Evolutionary conservation across 345 rosid genomes (phyloP), one percentile per base, ranked within the genome.

Genomic region (Boechera retrofracta): DNA sequence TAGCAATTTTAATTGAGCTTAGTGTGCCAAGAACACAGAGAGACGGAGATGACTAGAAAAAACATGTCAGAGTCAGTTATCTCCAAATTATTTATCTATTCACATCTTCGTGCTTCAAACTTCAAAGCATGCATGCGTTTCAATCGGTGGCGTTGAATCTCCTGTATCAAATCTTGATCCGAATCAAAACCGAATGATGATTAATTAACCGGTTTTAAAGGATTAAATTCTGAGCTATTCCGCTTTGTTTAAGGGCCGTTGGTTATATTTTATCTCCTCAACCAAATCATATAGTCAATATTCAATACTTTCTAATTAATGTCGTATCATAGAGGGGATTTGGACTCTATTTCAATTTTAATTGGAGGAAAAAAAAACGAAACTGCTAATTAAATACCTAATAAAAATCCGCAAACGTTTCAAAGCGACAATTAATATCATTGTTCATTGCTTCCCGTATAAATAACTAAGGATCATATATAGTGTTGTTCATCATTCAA

Each of bases 211-310:
- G 57, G 57, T 24, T 53, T 9, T 15, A 32, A 7, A 13, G 6
- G 24, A 3, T 32, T 13, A 28, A 7, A 48, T 32, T 57, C 0
- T 57, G 10, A 32, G 41, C 11, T 32, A 57, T 6, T 32, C 41
- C 41, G 24, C 41, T 57, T 57, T 31, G 39, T 10, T 29, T 13
- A 55, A 29, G 10, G 18, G 16, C 10, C 35, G 12, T n/a, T 36
- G n/a, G 58, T 56, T 55, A 55, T 55, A 55, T 55, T 55, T 29
- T 6, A 13, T 56, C 39, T 57, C 62, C 62, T 32, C 21, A 10
- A 10, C 0, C n/a, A 26, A 53, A 5, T 53, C 55, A 55, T 29
- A 57, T 29, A 33, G 24, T 6, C 5, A 13, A 28, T 11, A 56
- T 10, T 6, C 38, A 13, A 29, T 29, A 29, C 3, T 29, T 55